Evolutionary conservation across 2,329 filamentous ascomycete genomes (phyloP).

Genomic region (Venturia aucupariae): DNA sequence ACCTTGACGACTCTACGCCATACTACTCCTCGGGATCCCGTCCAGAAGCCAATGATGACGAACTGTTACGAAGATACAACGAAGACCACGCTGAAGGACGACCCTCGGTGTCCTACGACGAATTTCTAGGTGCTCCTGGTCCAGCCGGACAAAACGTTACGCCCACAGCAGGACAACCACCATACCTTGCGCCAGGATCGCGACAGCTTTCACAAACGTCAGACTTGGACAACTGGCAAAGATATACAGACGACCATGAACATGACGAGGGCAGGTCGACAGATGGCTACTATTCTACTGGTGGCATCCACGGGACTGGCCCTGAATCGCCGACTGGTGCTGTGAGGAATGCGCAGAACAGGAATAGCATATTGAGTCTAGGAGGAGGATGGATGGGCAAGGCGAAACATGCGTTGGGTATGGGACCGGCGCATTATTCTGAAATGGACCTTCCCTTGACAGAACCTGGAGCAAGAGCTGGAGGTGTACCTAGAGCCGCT

Average conservation of each 20-base stretch:
- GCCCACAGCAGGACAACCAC: constrained; percentile 21
- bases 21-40: constrained; percentile 67
- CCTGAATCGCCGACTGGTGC: not conserved
- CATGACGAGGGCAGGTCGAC: constrained; percentile 67
- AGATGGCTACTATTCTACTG: constrained; percentile 66
- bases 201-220: constrained; percentile 63
- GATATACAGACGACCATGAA: constrained; percentile 85
- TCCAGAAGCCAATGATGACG: constrained; percentile 71
- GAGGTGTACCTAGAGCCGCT: constrained; percentile 32
- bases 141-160: not conserved
- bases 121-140: constrained; percentile 66
- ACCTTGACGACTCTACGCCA: constrained; percentile 60
- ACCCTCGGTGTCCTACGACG: constrained; percentile 87
- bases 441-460: constrained; percentile 98
- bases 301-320: constrained; percentile 46
- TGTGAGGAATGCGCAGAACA: constrained; percentile 39
- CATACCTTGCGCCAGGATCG: constrained; percentile 22
- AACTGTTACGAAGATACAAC: constrained; percentile 66
- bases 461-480: constrained; percentile 48
- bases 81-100: constrained; percentile 60
- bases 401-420: constrained; percentile 84
- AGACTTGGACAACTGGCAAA: constrained; percentile 76
- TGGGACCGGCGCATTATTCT: constrained; percentile 56
- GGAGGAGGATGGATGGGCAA: constrained; percentile 80
- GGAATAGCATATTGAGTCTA: constrained; percentile 81